Base-by-base conservation (phyloP, 2,329 filamentous ascomycete species). In the Parastagonospora nodorum region DNA sequence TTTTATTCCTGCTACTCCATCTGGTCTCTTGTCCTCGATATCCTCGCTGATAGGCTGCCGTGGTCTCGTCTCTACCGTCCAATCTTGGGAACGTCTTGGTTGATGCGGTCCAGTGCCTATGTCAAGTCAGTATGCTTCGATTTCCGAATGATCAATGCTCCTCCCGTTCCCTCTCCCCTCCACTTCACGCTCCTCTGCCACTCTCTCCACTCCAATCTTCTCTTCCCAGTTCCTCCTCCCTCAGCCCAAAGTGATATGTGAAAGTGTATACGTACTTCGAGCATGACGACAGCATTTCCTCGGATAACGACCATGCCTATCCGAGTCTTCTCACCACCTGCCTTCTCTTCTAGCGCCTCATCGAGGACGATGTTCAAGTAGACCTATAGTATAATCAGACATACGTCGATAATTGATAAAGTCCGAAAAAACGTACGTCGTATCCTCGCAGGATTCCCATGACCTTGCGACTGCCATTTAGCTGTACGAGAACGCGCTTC, bases 301-400 rank as follows among this genome's bases (percentile, higher is more conserved):
- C 95, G 90, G 68, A 99, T 97, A 60, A 97, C 93, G 55, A 96
- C 90, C 88, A 96, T 96, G 72, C 94, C 94, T 53, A 97, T 82
- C 66, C 87, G 84, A 61, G 89, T 86, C 78, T 96, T 97, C 79
- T 96, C 92, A 53, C 92, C 92, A 55, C 90, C 90, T 15, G 88
- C 83, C 76, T 95, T 96, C 80, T 97, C 92, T 75, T 99, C 94
- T 40, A 96, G 86, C 15, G 94, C 93, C 66, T 99, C 94, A 75
- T 99, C 95, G 19, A 99, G 84, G 37, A 99, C 94, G 71, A 99
- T 92, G 78, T 99, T 99, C 71, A 99, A 81, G 79, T 97, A 99
- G 57, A 97, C 92, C 93, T 97, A 30, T 12, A 46, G 35, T 12
- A 39, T 61, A 27, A 15, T 50, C 14, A 58, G 39, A n/a, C 15